Evolutionary conservation across 495 filamentous ascomycete genomes (phyloP).

Genomic region (Daldinia vernicosa): DNA sequence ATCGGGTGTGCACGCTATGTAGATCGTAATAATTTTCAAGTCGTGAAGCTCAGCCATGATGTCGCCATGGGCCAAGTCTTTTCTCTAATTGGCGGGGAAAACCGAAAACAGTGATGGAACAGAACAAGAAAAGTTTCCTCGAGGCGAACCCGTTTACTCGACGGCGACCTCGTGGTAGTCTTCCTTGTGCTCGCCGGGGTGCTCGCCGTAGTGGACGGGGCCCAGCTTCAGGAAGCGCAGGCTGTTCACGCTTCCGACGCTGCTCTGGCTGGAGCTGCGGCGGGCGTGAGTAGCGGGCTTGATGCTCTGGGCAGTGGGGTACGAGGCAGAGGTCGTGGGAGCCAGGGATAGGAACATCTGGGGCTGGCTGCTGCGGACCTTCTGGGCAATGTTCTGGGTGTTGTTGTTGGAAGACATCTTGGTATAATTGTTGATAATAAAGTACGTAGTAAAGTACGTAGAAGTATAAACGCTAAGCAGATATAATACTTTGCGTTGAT

Average conservation of each 20-base stretch:
- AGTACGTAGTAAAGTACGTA: conserved; percentile 3
- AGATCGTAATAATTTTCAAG: conserved; percentile 32
- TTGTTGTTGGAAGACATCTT: conserved; percentile 41
- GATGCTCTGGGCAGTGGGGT: conserved; percentile 49
- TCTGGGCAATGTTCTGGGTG: conserved; percentile 27
- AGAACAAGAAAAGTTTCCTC: not conserved
- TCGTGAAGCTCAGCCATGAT: conserved; percentile 28
- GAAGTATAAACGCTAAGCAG: conserved; percentile 4
- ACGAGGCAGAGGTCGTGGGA: conserved; percentile 55
- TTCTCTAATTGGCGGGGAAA: conserved; percentile 9
- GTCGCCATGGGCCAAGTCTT: conserved; percentile 21
- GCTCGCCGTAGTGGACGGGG: conserved; percentile 61
- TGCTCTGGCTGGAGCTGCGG: conserved; percentile 47
- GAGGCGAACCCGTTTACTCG: conserved; percentile 38
- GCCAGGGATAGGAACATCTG: conserved; percentile 57
- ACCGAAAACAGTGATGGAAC: not conserved
- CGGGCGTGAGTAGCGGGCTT: conserved; percentile 38
- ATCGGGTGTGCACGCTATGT: conserved; percentile 32
- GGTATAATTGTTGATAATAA: conserved; percentile 1
- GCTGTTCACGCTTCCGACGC: conserved; percentile 42
- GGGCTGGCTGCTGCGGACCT: conserved; percentile 40
- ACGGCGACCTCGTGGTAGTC: conserved; percentile 58
- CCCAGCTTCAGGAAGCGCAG: conserved; percentile 59
- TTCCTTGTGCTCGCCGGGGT: conserved; percentile 53
- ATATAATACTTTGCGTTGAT: conserved; percentile 13